These are phyloP conservation scores for Dendrobium nobile DNA, from an alignment of 106 monocot species.

Conservation along the genomic window DNA sequence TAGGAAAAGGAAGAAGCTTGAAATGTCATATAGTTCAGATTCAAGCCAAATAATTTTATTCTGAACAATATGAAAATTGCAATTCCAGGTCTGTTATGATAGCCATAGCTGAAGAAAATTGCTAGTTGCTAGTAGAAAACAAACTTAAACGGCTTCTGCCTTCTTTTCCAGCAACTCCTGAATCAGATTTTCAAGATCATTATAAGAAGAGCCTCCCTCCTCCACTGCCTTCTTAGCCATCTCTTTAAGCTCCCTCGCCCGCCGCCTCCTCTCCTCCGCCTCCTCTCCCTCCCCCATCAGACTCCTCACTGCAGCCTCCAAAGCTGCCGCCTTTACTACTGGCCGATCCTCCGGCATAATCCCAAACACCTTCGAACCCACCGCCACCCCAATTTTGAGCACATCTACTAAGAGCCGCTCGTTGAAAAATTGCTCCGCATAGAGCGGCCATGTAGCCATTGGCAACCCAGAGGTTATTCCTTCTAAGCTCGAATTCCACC, in stretches of 20 bases:
- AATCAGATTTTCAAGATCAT: slow-evolving; percentile 8
- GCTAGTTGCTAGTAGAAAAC: too few relatives aligned
- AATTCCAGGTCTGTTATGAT: too few relatives aligned
- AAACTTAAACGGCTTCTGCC: neutral
- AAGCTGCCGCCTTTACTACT: neutral
- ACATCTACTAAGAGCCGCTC: slow-evolving; percentile 15
- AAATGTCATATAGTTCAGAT: too few relatives aligned
- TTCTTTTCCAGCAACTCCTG: slow-evolving; percentile 4
- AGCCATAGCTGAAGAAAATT: too few relatives aligned
- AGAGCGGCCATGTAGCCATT: slow-evolving; percentile 3
- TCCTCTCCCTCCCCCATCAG: slow-evolving; percentile 10
- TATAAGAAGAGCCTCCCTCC: slow-evolving; percentile 16
- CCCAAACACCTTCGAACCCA: neutral
- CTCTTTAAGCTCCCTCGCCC: slow-evolving; percentile 7
- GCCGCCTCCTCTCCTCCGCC: slow-evolving; percentile 11
- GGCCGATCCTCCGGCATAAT: neutral
- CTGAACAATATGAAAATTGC: too few relatives aligned
- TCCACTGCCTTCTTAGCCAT: slow-evolving; percentile 13
- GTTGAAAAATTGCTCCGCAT: slow-evolving; percentile 10
- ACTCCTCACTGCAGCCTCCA: neutral
- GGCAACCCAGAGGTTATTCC: slow-evolving; percentile 6
- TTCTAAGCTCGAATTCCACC: slow-evolving; percentile 17
- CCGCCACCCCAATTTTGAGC: slow-evolving; percentile 15
- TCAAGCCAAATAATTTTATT: too few relatives aligned
- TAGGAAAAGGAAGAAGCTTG: too few relatives aligned